Conservation (phyloP, 106 monocot genomes). For the Phalaenopsis aphrodite region DNA sequence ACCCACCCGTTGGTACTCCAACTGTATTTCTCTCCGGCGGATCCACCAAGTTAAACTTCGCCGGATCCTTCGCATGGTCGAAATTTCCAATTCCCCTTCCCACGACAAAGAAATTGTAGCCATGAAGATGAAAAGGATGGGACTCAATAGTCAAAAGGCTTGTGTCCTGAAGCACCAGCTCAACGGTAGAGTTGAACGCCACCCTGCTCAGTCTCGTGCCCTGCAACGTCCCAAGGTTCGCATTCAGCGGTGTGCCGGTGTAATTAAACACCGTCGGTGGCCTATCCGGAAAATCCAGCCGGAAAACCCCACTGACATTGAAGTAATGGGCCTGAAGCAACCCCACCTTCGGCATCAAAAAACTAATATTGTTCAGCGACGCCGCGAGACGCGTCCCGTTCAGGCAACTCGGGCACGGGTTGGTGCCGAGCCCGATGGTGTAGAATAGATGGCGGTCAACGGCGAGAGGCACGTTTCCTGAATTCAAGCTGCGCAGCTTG, state of each 20-base stretch:
- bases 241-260: slow-evolving; percentile 21
- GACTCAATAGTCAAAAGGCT: slow-evolving; percentile 17
- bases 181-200: slow-evolving; percentile 15
- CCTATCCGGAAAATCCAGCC: slow-evolving; percentile 21
- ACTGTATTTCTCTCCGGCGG: slow-evolving; percentile 29
- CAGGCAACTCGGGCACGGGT: slow-evolving; percentile 20
- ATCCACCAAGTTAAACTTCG: slow-evolving; percentile 22
- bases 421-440: slow-evolving; percentile 17
- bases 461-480: slow-evolving; percentile 14
- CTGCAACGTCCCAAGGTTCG: slow-evolving; percentile 13
- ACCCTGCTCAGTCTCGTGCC: slow-evolving; percentile 20
- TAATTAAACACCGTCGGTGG: slow-evolving; percentile 18
- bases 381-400: slow-evolving; percentile 15
- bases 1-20: slow-evolving; percentile 23
- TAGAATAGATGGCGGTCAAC: slow-evolving; percentile 20
- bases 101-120: slow-evolving; percentile 27
- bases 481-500: slow-evolving; percentile 19
- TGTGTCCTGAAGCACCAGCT: slow-evolving; percentile 25
- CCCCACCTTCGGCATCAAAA: slow-evolving; percentile 18
- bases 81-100: slow-evolving; percentile 23
- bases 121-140: slow-evolving; percentile 25
- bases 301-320: slow-evolving; percentile 23
- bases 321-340: slow-evolving; percentile 28
- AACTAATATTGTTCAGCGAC: slow-evolving; percentile 26
- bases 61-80: slow-evolving; percentile 15